A percentile compares a stretch with the other conserved stretches of the same genome.
Evolutionary conservation across 2,329 filamentous ascomycete genomes (phyloP).

Genomic region (Setomelanomma holmii): DNA sequence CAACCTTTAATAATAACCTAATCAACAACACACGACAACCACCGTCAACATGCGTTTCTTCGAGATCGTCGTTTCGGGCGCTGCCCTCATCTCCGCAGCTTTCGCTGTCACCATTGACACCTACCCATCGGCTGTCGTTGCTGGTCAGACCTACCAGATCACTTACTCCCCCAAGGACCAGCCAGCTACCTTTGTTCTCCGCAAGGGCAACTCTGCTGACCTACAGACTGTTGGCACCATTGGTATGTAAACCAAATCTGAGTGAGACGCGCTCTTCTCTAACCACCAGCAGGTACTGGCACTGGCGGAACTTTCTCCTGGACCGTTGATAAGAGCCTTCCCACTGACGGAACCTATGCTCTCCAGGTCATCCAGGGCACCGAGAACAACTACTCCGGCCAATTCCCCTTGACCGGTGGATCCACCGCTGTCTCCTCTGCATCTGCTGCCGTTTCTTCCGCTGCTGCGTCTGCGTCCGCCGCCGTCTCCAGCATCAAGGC

Average conservation of each 20-base stretch:
- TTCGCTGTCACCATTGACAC: constrained; percentile 58
- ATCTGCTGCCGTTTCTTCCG: constrained; percentile 28
- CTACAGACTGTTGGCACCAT: constrained; percentile 60
- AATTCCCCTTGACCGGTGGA: constrained; percentile 51
- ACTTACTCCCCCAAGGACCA: constrained; percentile 56
- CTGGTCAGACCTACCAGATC: constrained; percentile 58
- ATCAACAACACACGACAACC: constrained; percentile 11
- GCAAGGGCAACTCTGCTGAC: constrained; percentile 59
- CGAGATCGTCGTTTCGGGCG: constrained; percentile 54
- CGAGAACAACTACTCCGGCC: constrained; percentile 63
- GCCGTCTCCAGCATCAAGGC: constrained; percentile 25
- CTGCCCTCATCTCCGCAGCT: constrained; percentile 48
- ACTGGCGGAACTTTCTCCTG: constrained; percentile 59
- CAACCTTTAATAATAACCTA: constrained; percentile 23
- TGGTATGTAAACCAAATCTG: constrained; percentile 43
- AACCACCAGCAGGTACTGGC: constrained; percentile 45
- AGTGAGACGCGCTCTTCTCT: constrained; percentile 10
- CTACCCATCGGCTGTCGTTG: constrained; percentile 56
- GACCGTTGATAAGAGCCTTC: constrained; percentile 56
- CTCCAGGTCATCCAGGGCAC: constrained; percentile 64
- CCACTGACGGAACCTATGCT: constrained; percentile 61
- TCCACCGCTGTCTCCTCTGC: constrained; percentile 29
- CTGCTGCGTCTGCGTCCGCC: constrained; percentile 26
- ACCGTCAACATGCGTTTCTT: constrained; percentile 59
- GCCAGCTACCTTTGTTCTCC: constrained; percentile 63